Evolutionary conservation across 208 protist species (phyloP).

Genomic region (Leishmania martiniquensis): DNA sequence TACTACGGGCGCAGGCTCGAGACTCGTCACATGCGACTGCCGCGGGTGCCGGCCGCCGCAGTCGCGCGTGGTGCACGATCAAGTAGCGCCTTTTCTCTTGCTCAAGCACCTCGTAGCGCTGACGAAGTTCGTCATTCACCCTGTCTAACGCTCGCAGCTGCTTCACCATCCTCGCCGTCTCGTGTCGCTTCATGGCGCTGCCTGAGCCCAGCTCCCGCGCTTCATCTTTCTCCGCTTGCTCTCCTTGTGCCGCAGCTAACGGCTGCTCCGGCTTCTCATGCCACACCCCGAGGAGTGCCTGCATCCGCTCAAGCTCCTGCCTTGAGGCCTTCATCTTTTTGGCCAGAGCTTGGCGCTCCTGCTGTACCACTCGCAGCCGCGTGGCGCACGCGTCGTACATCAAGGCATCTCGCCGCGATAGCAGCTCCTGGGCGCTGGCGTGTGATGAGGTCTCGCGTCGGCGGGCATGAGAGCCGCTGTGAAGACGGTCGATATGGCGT

Average conservation of each 20-base stretch:
- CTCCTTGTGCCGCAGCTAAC: background rate
- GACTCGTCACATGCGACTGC: background rate
- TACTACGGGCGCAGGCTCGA: slow-evolving; percentile 1
- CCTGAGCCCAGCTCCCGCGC: background rate
- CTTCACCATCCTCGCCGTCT: slow-evolving; percentile 3
- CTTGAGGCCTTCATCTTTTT: background rate
- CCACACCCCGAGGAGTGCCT: background rate
- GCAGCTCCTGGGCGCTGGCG: background rate
- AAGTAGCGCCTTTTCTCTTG: slow-evolving; percentile 6
- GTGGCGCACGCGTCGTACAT: slow-evolving; percentile 7
- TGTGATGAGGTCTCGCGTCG: background rate
- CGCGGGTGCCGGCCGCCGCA: slow-evolving; percentile 5
- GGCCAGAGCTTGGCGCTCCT: slow-evolving; percentile 1
- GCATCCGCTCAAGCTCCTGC: background rate
- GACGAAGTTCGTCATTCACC: slow-evolving; percentile 19
- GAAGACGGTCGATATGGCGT: background rate
- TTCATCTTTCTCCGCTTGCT: background rate
- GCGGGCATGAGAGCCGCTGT: background rate
- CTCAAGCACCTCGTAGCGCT: slow-evolving; percentile 6
- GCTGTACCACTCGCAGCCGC: slow-evolving; percentile 13
- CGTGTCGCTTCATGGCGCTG: background rate
- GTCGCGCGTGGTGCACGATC: slow-evolving; percentile 13
- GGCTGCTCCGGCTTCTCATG: background rate
- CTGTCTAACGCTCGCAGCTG: slow-evolving; percentile 21
- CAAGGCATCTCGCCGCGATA: slow-evolving; percentile 1